Conservation (phyloP, 2,329 filamentous ascomycete genomes). For the Colletotrichum sp. region DNA sequence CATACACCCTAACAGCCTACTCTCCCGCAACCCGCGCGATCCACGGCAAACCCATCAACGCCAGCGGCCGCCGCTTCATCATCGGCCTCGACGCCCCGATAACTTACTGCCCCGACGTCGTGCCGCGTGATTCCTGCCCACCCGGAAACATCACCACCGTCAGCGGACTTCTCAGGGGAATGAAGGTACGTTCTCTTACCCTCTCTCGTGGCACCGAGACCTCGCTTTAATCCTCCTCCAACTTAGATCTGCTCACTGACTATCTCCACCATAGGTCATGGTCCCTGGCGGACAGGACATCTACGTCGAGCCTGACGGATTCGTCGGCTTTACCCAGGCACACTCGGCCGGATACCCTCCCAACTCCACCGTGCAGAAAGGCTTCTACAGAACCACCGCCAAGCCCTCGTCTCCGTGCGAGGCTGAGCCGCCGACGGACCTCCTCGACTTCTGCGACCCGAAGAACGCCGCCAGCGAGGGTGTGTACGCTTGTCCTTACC, state of each 20-base stretch:
- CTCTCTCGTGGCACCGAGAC: fast-evolving
- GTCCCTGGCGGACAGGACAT: conserved; percentile 69
- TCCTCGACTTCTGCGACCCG: background rate
- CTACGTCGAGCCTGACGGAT: conserved; percentile 60
- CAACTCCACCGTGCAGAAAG: conserved; percentile 51
- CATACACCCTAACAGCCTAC: conserved; percentile 31
- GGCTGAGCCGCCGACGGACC: background rate
- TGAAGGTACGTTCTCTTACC: conserved; percentile 25
- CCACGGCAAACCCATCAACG: conserved; percentile 31
- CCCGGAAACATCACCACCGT: conserved; percentile 30
- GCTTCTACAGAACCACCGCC: conserved; percentile 45
- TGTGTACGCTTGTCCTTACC: background rate
- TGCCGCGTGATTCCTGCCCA: conserved; percentile 24
- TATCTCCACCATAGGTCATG: conserved; percentile 39
- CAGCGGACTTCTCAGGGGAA: conserved; percentile 29
- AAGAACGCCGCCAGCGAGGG: conserved; percentile 23
- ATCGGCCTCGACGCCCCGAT: conserved; percentile 26
- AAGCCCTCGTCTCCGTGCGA: conserved; percentile 16
- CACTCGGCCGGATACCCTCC: conserved; percentile 45
- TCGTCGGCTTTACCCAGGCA: conserved; percentile 59
- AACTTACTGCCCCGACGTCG: background rate
- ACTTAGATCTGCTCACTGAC: background rate
- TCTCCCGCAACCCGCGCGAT: conserved; percentile 25
- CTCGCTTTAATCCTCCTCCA: fast-evolving
- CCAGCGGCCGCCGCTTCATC: conserved; percentile 28